Conservation (phyloP, 2,329 filamentous ascomycete genomes). For the Cladobotryum mycophilum region DNA sequence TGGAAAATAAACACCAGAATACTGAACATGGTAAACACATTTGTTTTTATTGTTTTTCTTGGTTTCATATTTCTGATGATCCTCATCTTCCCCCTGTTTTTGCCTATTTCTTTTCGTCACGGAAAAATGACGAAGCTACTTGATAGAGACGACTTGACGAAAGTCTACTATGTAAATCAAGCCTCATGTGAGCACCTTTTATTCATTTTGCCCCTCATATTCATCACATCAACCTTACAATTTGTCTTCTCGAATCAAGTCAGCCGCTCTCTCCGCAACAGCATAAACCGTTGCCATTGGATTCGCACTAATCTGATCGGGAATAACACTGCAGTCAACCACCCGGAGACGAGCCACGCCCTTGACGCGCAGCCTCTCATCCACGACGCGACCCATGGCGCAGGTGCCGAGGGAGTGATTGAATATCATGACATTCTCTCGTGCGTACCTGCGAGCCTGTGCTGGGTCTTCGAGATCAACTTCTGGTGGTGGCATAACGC, state of each 20-base stretch:
- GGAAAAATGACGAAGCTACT: no score
- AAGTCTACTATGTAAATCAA: no score
- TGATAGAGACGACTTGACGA: no score
- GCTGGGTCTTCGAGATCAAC: background rate
- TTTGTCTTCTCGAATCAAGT: slow-evolving; percentile 13
- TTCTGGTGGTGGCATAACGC: background rate
- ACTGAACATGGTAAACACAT: no score
- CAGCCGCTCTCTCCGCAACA: slow-evolving; percentile 42
- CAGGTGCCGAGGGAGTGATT: slow-evolving; percentile 51
- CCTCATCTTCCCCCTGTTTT: no score
- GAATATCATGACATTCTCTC: slow-evolving; percentile 30
- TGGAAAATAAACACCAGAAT: no score
- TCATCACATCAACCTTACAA: no score
- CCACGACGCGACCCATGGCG: slow-evolving; percentile 52
- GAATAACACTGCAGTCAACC: slow-evolving; percentile 44
- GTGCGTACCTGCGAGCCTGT: background rate
- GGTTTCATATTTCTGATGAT: no score
- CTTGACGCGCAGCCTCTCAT: slow-evolving; percentile 42
- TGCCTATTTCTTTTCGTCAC: no score
- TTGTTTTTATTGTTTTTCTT: no score
- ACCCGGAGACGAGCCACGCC: slow-evolving; percentile 46
- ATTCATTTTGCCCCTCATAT: no score
- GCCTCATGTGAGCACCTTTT: no score
- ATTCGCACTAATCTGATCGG: slow-evolving; percentile 38
- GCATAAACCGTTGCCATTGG: slow-evolving; percentile 46